A percentile compares a stretch with the other conserved stretches of the same genome.
These are phyloP conservation scores for Mrakia blollopis DNA, from an alignment of 768 basidiomycete genomes.

Conservation along the genomic window DNA sequence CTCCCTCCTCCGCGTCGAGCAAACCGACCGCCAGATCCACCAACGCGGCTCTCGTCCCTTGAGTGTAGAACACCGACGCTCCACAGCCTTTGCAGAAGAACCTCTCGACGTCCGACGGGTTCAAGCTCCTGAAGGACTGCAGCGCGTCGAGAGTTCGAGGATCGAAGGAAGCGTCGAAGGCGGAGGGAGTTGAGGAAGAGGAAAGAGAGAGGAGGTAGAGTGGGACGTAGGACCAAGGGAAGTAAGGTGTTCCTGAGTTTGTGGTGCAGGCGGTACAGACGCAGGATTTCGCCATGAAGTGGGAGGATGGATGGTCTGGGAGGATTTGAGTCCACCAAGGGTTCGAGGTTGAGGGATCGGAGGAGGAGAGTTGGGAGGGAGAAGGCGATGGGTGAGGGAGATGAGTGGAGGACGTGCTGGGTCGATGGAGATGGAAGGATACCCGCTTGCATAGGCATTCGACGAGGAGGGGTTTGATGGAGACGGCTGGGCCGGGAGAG, in stretches of 20 bases:
- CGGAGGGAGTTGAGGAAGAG: background rate
- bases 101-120: background rate
- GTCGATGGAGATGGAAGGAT: background rate
- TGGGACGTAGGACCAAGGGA: slow-evolving; percentile 5
- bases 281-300: slow-evolving; percentile 23
- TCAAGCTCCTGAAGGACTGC: background rate
- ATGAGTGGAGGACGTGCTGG: background rate
- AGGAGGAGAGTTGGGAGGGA: background rate
- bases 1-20: background rate
- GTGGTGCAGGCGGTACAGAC: slow-evolving; percentile 27
- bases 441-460: slow-evolving; percentile 1
- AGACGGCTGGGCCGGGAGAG: background rate
- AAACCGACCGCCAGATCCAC: background rate
- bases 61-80: slow-evolving; percentile 6
- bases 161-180: background rate
- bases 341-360: background rate
- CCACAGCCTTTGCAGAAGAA: background rate
- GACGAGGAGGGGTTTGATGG: background rate
- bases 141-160: background rate
- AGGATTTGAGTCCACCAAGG: background rate
- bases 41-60: background rate
- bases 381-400: background rate
- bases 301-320: background rate
- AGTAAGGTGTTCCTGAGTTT: background rate
- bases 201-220: background rate